These are phyloP conservation scores for Pulveroboletus sp. DNA, from an alignment of 768 basidiomycete species.

Conservation along the genomic window DNA sequence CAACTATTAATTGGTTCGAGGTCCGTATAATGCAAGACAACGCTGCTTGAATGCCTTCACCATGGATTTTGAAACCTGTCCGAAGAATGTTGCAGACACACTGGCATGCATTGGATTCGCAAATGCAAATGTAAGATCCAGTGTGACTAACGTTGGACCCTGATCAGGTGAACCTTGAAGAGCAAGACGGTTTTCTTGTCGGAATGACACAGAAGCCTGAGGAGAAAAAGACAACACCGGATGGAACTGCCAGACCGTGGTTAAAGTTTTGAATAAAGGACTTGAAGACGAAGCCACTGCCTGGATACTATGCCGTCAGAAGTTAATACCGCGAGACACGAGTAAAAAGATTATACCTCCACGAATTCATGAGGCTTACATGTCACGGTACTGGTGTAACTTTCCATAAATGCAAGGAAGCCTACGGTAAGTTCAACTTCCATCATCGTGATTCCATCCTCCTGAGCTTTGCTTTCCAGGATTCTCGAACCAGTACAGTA, in stretches of 20 bases:
- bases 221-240: conserved; percentile 46
- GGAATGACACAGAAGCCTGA: conserved; percentile 29
- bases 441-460: conserved; percentile 45
- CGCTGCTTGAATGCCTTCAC: conserved; percentile 89
- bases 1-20: conserved; percentile 22
- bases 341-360: conserved; percentile 39
- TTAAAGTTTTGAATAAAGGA: conserved; percentile 67
- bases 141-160: conserved; percentile 72
- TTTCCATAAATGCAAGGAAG: conserved; percentile 83
- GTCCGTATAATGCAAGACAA: conserved; percentile 69
- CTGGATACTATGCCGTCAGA: too few species aligned
- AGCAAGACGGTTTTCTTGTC: not conserved
- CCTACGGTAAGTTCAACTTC: conserved; percentile 86
- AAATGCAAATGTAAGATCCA: conserved; percentile 85
- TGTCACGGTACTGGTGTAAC: conserved; percentile 81
- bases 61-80: conserved; percentile 84
- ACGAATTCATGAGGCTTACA: conserved; percentile 78
- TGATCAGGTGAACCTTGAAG: conserved; percentile 12
- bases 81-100: conserved; percentile 82
- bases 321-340: conserved; percentile 1
- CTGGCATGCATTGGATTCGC: conserved; percentile 81
- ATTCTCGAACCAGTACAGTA: conserved; percentile 78
- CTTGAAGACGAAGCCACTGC: conserved; percentile 69
- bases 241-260: conserved; percentile 72
- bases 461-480: conserved; percentile 33